Conservation (phyloP, 2,329 filamentous ascomycete genomes). For the Diaporthe sp. region DNA sequence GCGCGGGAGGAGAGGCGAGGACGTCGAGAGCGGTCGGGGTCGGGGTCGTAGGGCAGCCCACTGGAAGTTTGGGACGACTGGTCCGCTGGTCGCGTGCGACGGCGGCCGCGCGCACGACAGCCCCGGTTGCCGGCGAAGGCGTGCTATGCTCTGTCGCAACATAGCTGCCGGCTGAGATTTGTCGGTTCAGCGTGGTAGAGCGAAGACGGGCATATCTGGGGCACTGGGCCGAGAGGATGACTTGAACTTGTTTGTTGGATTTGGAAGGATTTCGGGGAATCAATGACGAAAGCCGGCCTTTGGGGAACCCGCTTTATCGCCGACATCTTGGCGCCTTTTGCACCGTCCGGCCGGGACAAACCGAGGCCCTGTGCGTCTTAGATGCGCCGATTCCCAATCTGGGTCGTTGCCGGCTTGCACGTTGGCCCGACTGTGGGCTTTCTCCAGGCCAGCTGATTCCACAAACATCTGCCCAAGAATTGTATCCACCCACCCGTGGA, state of each 20-base stretch:
- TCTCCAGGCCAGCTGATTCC: neutral
- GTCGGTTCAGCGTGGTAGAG: conserved; percentile 8
- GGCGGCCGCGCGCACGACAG: conserved; percentile 6
- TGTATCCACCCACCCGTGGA: neutral
- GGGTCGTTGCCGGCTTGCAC: neutral
- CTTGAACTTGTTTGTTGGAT: neutral
- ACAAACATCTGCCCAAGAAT: neutral
- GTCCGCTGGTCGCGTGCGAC: conserved; percentile 20
- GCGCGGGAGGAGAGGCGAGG: conserved; percentile 29
- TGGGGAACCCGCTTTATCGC: conserved; percentile 20
- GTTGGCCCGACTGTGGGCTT: neutral
- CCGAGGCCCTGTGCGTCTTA: neutral
- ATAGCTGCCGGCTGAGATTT: conserved; percentile 36
- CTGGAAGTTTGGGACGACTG: conserved; percentile 8
- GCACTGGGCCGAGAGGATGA: neutral
- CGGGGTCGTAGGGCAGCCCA: neutral
- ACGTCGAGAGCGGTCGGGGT: conserved; percentile 13
- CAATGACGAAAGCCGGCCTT: conserved; percentile 18
- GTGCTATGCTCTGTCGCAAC: conserved; percentile 40
- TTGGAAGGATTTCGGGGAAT: conserved; percentile 13
- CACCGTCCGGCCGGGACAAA: conserved; percentile 1
- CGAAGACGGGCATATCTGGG: conserved; percentile 11
- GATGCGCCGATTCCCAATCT: neutral
- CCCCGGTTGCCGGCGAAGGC: conserved; percentile 33
- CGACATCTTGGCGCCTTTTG: conserved; percentile 9